Evolutionary conservation across 106 monocot species (phyloP), one percentile per base, ranked within the genome.

Genomic region (Iris macrosiphon): DNA sequence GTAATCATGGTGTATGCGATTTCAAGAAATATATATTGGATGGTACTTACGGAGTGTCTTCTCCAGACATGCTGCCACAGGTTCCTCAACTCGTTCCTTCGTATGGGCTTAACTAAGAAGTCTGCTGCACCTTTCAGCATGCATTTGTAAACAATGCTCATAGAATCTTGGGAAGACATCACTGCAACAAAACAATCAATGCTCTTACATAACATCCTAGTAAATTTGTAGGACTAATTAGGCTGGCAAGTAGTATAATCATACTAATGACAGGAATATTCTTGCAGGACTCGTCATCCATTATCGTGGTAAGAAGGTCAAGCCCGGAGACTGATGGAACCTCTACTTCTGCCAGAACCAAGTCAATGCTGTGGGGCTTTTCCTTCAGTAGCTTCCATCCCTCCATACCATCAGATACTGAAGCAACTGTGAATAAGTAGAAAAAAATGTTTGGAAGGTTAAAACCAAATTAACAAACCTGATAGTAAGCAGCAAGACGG

Each of bases 51-150:
- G 31, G 53, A 55, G 37, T 75, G 71, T 58, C 73, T 78, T 72
- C 91, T 85, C 91, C 91, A 91, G 57, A 85, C 85, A 67, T 91
- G 91, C 66, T 91, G 91, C 91, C 91, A 91, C 45, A 91, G 47
- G 43, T 91, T 91, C 42, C 64, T 76, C 18, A 91, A 44, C 49
- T 91, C 91, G 58, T 91, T 91, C 75, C 76, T 91, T 43, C 91
- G 49, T 1, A 91, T 67, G 22, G 91, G 91, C 67, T 91, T 91
- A 15, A 91, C 72, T 38, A 91, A 79, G 66, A 85, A 91, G 52
- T 91, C 91, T 45, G 82, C 69, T 49, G 91, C 91, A 49, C 91
- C 91, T 55, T 77, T 82, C 44, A 70, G 57, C 81, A 91, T 79
- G 75, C 81, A 91, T 48, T 85, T 79, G 63, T 75, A 85, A 51